Evolutionary conservation across 2,329 filamentous ascomycete species (phyloP).

Genomic region (Fusarium bactridioides): DNA sequence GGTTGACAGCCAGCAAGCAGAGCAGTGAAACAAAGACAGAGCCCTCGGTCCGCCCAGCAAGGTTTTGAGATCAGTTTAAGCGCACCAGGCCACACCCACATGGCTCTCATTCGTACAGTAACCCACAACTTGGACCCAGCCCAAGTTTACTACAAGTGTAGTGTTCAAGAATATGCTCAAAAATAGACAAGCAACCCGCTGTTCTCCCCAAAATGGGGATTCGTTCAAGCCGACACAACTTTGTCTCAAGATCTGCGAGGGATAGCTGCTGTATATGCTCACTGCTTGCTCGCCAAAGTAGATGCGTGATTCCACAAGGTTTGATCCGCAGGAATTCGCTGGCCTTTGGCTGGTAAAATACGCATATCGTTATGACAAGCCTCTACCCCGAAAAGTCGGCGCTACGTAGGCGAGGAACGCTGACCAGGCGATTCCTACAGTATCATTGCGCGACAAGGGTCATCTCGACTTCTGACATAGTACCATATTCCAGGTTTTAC

Average conservation of each 20-base stretch:
- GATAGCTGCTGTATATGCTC: constrained; percentile 49
- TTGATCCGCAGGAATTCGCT: constrained; percentile 41
- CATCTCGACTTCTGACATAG: constrained; percentile 65
- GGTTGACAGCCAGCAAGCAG: constrained; percentile 40
- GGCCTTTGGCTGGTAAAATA: constrained; percentile 29
- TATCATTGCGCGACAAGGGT: constrained; percentile 60
- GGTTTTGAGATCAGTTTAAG: constrained; percentile 3
- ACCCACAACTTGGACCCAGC: constrained; percentile 32
- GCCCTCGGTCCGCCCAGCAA: constrained; percentile 1
- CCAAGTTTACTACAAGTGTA: constrained; percentile 17
- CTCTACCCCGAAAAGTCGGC: constrained; percentile 39
- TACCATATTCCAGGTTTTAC: constrained; percentile 44
- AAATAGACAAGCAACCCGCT: background rate
- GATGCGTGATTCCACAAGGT: constrained; percentile 34
- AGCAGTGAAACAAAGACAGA: constrained; percentile 41
- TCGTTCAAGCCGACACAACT: constrained; percentile 1
- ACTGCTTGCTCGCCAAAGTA: constrained; percentile 60
- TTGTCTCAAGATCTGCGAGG: constrained; percentile 13
- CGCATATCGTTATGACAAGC: constrained; percentile 32
- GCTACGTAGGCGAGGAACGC: constrained; percentile 47
- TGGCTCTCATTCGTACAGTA: constrained; percentile 15
- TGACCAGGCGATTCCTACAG: constrained; percentile 61
- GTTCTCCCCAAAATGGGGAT: background rate
- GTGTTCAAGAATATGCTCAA: background rate
- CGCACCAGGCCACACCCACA: constrained; percentile 14